Conservation (phyloP, 768 basidiomycete species). For the Cyclocybe cylindracea region DNA sequence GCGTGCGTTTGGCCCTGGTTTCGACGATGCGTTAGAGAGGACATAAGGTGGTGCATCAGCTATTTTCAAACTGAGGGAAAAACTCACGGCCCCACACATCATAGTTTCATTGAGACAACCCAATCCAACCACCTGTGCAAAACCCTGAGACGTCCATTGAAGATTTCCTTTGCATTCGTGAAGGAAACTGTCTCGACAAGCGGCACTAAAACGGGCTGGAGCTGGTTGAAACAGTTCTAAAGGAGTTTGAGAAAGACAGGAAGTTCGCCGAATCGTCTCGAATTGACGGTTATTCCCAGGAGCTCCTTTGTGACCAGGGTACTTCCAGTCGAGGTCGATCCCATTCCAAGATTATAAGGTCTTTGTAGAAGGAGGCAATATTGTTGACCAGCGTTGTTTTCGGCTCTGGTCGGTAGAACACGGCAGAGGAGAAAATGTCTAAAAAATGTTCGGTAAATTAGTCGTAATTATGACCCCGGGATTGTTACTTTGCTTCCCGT, state of each 20-base stretch:
- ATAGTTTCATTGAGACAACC: slow-evolving; percentile 93
- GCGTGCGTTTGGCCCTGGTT: slow-evolving; percentile 93
- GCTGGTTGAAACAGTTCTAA: slow-evolving; percentile 64
- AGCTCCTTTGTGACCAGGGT: slow-evolving; percentile 71
- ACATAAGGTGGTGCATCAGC: neutral
- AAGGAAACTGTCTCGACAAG: slow-evolving; percentile 78
- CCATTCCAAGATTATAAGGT: slow-evolving; percentile 78
- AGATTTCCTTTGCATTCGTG: slow-evolving; percentile 55
- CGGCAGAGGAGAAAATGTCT: slow-evolving; percentile 82
- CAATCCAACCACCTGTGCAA: slow-evolving; percentile 74
- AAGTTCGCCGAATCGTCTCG: slow-evolving; percentile 72
- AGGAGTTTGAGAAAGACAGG: slow-evolving; percentile 67
- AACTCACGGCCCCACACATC: slow-evolving; percentile 80
- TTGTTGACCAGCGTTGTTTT: slow-evolving; percentile 57
- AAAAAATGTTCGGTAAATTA: neutral
- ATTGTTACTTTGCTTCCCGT: slow-evolving; percentile 72
- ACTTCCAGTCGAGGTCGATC: slow-evolving; percentile 97
- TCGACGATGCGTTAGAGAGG: slow-evolving; percentile 44
- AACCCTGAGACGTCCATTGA: slow-evolving; percentile 68
- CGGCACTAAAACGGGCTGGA: slow-evolving; percentile 71
- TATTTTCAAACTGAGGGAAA: neutral
- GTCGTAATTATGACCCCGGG: neutral
- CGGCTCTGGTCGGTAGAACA: slow-evolving; percentile 53
- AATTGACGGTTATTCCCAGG: slow-evolving; percentile 57
- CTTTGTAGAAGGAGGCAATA: slow-evolving; percentile 56